Evolutionary conservation across 2,329 filamentous ascomycete genomes (phyloP), one percentile per base, ranked within the genome.

Genomic region (Fonsecaea erecta): DNA sequence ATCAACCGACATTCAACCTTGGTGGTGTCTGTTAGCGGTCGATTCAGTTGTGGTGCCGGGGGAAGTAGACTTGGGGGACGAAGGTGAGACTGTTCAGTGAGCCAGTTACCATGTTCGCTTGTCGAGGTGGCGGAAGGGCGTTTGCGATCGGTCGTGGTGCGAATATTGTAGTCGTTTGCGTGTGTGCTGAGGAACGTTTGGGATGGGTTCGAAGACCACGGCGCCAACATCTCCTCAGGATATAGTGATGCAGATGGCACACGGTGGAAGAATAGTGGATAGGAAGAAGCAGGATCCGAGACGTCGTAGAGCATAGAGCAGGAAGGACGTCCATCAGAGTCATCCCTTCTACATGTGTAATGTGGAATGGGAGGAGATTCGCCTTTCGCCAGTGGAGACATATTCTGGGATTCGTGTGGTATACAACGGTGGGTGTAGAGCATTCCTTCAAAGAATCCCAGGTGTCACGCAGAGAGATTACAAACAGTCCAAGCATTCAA

Each of bases 201-300:
- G 30, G 30, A 7, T 7, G 55, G 14, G 28, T 18, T 57, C 37
- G 52, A 35, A 4, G 60, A 32, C 67, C 64, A 65, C 52, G 52
- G 43, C 21, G 40, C 34, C 16, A 67, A 52, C 67, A 69, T 65
- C 52, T 69, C 67, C 32, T 67, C 62, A 6, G 56, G 16, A 18
- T 51, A 57, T 32, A 67, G 40, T 32, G 62, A 63, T 6, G 67
- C 55, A 11, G 65, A 69, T 28, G 67, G 67, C 32, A 69, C 63
- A 18, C 18, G 56, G 52, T 48, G 65, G 14, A 62, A 26, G 30
- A 68, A 61, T n/a, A 63, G 53, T 7, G 61, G 56, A 46, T 60
- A 52, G 35, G 56, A 60, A 37, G 63, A 52, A 21, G 9, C 32
- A 26, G 54, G 16, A 32, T 30, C 54, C 14, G 62, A 35, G 11